These are phyloP conservation scores for Suhomyces terraborum DNA, from an alignment of 1,139 yeast species.

Conservation along the genomic window DNA sequence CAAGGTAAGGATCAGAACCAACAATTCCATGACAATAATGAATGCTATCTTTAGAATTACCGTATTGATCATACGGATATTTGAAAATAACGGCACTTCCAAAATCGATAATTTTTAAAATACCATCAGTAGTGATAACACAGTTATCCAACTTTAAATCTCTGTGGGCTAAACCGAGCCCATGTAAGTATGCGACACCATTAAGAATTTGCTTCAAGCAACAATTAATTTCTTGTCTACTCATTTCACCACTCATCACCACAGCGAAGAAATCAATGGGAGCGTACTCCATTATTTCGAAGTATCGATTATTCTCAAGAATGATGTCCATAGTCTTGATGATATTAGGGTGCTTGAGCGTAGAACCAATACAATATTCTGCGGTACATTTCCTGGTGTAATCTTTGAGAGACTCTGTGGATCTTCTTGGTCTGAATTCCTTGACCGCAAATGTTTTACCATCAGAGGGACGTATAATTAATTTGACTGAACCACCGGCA, in stretches of 20 bases:
- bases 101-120: constrained; percentile 89
- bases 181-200: constrained; percentile 84
- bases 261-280: constrained; percentile 96
- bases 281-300: constrained; percentile 97
- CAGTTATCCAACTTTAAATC: constrained; percentile 94
- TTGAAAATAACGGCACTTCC: constrained; percentile 95
- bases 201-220: constrained; percentile 83
- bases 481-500: constrained; percentile 95
- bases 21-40: constrained; percentile 91
- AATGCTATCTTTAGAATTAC: constrained; percentile 52
- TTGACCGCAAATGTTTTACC: constrained; percentile 91
- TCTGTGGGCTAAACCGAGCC: constrained; percentile 91
- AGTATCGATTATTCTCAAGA: constrained; percentile 81
- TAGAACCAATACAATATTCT: constrained; percentile 95
- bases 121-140: constrained; percentile 83
- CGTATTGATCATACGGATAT: constrained; percentile 76
- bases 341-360: constrained; percentile 90
- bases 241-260: constrained; percentile 96
- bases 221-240: constrained; percentile 80
- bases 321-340: constrained; percentile 92
- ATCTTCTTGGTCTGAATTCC: constrained; percentile 85
- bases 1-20: constrained; percentile 96
- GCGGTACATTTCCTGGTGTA: constrained; percentile 95
- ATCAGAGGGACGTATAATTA: constrained; percentile 80
- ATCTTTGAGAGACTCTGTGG: constrained; percentile 83